A percentile compares a stretch with the other conserved stretches of the same genome.
Evolutionary conservation across 768 basidiomycete genomes (phyloP).

Genomic region (Pholiota conissans): DNA sequence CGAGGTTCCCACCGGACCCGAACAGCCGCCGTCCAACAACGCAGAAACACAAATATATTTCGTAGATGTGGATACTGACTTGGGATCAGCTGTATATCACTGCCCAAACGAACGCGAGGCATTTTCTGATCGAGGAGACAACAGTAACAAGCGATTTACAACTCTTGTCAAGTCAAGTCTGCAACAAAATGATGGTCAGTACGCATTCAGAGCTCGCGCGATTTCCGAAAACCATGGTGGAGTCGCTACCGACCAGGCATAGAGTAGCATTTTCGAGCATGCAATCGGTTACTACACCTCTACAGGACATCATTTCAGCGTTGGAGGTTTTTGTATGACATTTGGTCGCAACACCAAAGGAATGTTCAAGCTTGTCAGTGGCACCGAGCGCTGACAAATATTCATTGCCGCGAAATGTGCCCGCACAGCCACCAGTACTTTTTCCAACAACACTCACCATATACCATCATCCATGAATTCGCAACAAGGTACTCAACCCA

Average conservation of each 20-base stretch:
- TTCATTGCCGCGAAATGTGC: neutral
- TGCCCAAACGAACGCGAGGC: slow-evolving; percentile 2
- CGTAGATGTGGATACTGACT: slow-evolving; percentile 7
- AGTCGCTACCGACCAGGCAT: neutral
- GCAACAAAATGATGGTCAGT: slow-evolving; percentile 3
- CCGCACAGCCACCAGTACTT: slow-evolving; percentile 7
- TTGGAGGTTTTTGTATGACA: neutral
- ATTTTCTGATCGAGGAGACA: slow-evolving; percentile 7
- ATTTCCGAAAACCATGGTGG: neutral
- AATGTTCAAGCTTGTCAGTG: too few species aligned
- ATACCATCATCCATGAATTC: slow-evolving; percentile 17
- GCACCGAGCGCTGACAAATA: neutral
- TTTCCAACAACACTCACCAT: slow-evolving; percentile 1
- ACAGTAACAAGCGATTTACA: slow-evolving; percentile 3
- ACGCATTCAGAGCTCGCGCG: neutral
- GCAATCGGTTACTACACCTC: neutral
- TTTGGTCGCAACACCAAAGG: neutral
- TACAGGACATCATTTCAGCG: neutral
- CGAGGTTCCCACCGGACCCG: slow-evolving; percentile 3
- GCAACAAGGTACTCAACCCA: slow-evolving; percentile 13
- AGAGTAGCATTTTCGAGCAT: neutral
- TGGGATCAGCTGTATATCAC: slow-evolving; percentile 4
- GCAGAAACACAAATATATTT: neutral
- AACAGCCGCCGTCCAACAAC: neutral
- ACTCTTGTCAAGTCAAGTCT: slow-evolving; percentile 5